phyloP scores from a whole-genome alignment of 768 basidiomycete genomes.

The Tylopilus felleus region DNA sequence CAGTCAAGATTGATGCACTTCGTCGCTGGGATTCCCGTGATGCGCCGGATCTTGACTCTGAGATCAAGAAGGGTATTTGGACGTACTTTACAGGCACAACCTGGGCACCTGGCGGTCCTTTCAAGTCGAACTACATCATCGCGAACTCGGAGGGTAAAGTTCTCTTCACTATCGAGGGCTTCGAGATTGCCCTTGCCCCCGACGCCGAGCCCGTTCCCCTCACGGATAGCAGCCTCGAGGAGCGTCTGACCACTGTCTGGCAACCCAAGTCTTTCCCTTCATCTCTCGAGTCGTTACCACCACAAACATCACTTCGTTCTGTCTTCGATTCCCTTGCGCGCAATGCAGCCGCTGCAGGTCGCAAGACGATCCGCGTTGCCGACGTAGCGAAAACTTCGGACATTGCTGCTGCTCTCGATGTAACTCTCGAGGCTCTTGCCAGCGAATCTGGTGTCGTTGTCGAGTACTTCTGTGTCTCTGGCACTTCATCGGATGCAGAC shows the following conservation, averaged over 20 bases:
- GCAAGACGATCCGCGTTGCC: conserved; percentile 24
- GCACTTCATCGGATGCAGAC: conserved; percentile 20
- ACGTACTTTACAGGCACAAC: conserved; percentile 24
- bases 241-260: conserved; percentile 32
- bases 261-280: conserved; percentile 30
- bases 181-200: conserved; percentile 33
- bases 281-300: conserved; percentile 5
- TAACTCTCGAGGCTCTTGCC: conserved; percentile 15
- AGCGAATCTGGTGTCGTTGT: conserved; percentile 13
- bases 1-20: conserved; percentile 29
- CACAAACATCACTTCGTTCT: conserved; percentile 8
- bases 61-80: conserved; percentile 30
- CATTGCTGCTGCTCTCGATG: conserved; percentile 17
- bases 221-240: conserved; percentile 24
- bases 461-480: conserved; percentile 20
- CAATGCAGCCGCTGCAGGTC: conserved; percentile 17
- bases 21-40: conserved; percentile 30
- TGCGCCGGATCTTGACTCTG: conserved; percentile 22
- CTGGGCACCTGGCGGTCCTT: conserved; percentile 25
- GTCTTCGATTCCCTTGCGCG: conserved; percentile 17
- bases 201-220: conserved; percentile 26
- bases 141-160: conserved; percentile 28
- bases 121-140: conserved; percentile 27
- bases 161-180: conserved; percentile 33
- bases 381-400: conserved; percentile 22